Evolutionary conservation across 345 rosid species (phyloP), one percentile per base, ranked within the genome.

Genomic region (Draba incana): DNA sequence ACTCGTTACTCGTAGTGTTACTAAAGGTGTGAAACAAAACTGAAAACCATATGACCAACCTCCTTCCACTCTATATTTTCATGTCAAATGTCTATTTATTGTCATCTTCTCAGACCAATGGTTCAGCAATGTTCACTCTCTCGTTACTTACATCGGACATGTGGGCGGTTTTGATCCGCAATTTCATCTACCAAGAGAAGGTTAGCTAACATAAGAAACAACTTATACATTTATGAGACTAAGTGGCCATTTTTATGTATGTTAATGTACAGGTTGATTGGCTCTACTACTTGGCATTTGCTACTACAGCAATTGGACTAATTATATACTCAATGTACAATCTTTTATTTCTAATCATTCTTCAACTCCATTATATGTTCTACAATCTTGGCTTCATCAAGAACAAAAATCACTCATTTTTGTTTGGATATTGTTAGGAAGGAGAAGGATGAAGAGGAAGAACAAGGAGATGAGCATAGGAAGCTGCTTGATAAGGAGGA

Each of bases 81-180:
- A 51, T 39, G 57, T 11, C 8, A 8, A 20, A 45, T 52, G 8
- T 52, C 44, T 14, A 3, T 38, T 27, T 37, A 55, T 28, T 28
- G 31, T 28, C 31, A 42, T 56, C 10, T 13, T 15, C 47, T 75
- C 81, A 87, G 98, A 79, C 78, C 23, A 91, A 47, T 64, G 96
- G 99, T 6, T 71, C 99, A n/a, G 81, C 96, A 13, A 91, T 94
- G 99, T 84, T 94, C 58, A 94, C 81, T 75, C 83, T 94, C 73
- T 94, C 99, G n/a, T 68, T 94, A 78, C 84, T 94, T 25, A 88
- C 99, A 46, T 84, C 97, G 38, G 96, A 94, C 72, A 91, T 94
- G 99, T 94, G 95, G 97, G 85, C 96, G 2, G 92, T 94, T 54
- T 3, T 91, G 50, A 94, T 94, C 74, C 95, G 97, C 56, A 84